Conservation (phyloP, 1,284 basidiomycete genomes). For the Ganoderma leucocontextum region DNA sequence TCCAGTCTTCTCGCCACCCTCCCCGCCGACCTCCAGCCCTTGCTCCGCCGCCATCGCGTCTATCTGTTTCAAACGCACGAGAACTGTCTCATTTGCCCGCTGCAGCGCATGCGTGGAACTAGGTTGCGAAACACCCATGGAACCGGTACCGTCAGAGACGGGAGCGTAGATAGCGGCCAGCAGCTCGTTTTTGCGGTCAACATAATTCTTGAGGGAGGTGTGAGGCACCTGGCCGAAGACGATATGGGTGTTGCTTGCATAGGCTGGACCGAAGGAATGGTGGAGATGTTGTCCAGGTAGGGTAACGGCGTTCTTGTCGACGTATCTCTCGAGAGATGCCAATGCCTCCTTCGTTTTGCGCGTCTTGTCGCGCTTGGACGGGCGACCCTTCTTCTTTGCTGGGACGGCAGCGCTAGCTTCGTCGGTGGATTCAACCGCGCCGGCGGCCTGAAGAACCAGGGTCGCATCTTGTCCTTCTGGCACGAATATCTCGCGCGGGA, state of each 20-base stretch:
- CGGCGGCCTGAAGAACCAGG: slow-evolving; percentile 11
- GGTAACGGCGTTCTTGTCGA: slow-evolving; percentile 50
- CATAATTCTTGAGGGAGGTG: slow-evolving; percentile 50
- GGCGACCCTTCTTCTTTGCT: slow-evolving; percentile 70
- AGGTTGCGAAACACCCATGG: background rate
- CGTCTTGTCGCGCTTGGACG: slow-evolving; percentile 65
- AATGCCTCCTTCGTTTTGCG: slow-evolving; percentile 62
- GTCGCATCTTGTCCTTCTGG: slow-evolving; percentile 46
- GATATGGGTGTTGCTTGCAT: slow-evolving; percentile 42
- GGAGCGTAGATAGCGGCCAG: slow-evolving; percentile 44
- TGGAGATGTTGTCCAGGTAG: slow-evolving; percentile 17
- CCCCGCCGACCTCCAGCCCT: slow-evolving; percentile 51
- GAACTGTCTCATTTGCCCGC: slow-evolving; percentile 56
- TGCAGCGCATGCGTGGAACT: slow-evolving; percentile 17
- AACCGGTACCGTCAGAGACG: background rate
- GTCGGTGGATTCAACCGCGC: background rate
- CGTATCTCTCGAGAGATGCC: slow-evolving; percentile 58
- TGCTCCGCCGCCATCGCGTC: slow-evolving; percentile 53
- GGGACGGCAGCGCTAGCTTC: slow-evolving; percentile 17
- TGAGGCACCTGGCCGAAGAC: slow-evolving; percentile 48
- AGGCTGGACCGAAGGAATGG: slow-evolving; percentile 9
- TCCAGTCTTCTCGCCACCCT: slow-evolving; percentile 54
- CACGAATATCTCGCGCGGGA: slow-evolving; percentile 71
- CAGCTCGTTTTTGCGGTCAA: slow-evolving; percentile 49
- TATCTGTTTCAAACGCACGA: slow-evolving; percentile 60